Evolutionary conservation across 164 flowering plant species (phyloP), one percentile per base, ranked within the genome.

Genomic region (Annona cherimola): DNA sequence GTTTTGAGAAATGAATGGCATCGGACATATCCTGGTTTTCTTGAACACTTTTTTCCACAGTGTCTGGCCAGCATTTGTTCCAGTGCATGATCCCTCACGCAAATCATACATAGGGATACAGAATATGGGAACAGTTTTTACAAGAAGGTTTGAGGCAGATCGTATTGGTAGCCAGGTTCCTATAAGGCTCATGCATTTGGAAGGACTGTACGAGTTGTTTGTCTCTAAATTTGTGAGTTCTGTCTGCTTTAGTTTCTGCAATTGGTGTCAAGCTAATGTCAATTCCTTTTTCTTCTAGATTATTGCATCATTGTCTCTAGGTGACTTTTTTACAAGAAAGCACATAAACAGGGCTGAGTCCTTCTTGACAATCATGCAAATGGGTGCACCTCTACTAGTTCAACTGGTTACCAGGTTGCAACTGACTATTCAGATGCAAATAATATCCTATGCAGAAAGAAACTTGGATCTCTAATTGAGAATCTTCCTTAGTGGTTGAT

Each of bases 61-160:
- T 76, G 75, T 79, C 73, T 96, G 96, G 94, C 96, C 99, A 72
- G 98, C 98, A 77, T 91, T 96, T 87, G 99, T 96, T 74, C 99
- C 98, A 14, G 96, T 96, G 68, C 97, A 93, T 78, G 99, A 89
- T 74, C 97, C 98, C 75, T 87, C 97, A 20, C 82, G 99, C 61
- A 89, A 88, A 79, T 92, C 99, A 9, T 92, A 83, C 73, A 92
- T 91, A 68, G 99, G 99, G 42, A 90, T 96, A 73, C 98, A 96
- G 79, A 90, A 87, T 76, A 87, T 92, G 94, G 99, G 98, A 71
- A 91, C 93, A 63, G 82, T 88, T 79, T 92, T 88, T 73, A 96
- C 98, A 12, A 84, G 96, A 85, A 88, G 98, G 77, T 96, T 91
- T 81, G 99, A 96, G 78, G 90, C 95, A 77, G 99, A 96, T 82